Evolutionary conservation across 352 stramenopile species (phyloP), one percentile per base, ranked within the genome.

Genomic region (Phytophthora tentaculata): DNA sequence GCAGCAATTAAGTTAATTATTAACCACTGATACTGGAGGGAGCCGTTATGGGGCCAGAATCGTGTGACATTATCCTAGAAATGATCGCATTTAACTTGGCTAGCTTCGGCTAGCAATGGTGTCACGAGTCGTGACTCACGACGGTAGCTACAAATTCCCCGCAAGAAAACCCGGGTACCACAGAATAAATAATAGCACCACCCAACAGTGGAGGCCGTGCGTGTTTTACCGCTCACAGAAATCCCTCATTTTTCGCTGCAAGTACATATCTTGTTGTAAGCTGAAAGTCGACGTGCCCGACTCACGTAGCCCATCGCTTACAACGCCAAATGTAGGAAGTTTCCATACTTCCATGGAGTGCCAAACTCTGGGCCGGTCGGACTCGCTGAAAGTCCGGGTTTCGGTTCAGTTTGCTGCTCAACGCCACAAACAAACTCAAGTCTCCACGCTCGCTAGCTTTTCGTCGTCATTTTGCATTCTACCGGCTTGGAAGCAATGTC

Each of bases 401-500:
- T 76, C 61, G 44, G 65, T 77, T 74, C 70, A 77, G 70, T 51
- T 47, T 68, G 49, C 56, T 71, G 65, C 52, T 71, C 56, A 65
- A 74, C 64, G 37, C 55, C 29, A 69, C 69, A 51, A 20, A 28
- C 69, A 65, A 76, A 44, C 65, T 71, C 70, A 73, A 73, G 35
- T 74, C 51, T 45, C 22, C 48, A 10, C 26, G 8, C 57, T 60
- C 48, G 45, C 51, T 60, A 22, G 37, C 41, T 67, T 50, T 55
- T 67, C 62, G n/a, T 74, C 59, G 55, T 73, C 60, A 77, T 65
- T 74, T 71, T 71, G 70, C 35, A 60, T 68, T 71, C 32, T 48
- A 50, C 67, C 43, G 13, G 43, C 35, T 62, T 14, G 26, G 0
- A 41, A 32, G 49, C 43, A 52, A 78, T 78, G 71, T 41, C 56